phyloP scores from a whole-genome alignment of 2,329 filamentous ascomycete genomes.

The Bipolaris oryzae region DNA sequence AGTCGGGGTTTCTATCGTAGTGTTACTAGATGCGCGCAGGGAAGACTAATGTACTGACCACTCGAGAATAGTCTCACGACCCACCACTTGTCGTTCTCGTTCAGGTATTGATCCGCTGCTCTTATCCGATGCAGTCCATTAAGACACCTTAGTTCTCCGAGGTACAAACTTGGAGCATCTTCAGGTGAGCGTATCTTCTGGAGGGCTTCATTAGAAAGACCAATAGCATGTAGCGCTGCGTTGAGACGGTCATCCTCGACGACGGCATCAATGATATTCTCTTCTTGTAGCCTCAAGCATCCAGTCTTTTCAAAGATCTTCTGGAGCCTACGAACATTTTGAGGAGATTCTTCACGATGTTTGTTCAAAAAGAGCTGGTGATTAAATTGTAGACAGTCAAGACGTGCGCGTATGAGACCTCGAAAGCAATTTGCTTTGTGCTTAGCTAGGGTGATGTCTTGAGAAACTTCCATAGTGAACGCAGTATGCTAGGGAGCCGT shows the following conservation, averaged over 20 bases:
- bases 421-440: not conserved
- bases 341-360: not conserved
- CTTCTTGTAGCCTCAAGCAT: constrained; percentile 20
- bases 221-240: constrained; percentile 1
- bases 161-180: not conserved
- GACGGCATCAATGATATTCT: constrained; percentile 27
- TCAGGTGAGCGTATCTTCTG: not conserved
- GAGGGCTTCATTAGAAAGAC: not conserved
- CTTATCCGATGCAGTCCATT: constrained; percentile 21
- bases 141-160: constrained; percentile 21
- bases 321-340: not conserved
- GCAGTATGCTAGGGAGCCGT: not conserved
- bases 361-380: not conserved
- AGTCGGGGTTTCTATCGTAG: not conserved
- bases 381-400: not conserved
- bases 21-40: not conserved
- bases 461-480: not conserved
- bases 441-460: not conserved
- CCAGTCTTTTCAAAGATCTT: constrained; percentile 6
- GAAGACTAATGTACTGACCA: constrained; percentile 5
- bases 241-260: constrained; percentile 15
- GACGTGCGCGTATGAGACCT: constrained; percentile 6
- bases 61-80: constrained; percentile 22
- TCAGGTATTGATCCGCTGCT: constrained; percentile 20
- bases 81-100: constrained; percentile 32